Evolutionary conservation across 2,329 filamentous ascomycete genomes (phyloP).

Genomic region (Chalaropsis ovoidea): DNA sequence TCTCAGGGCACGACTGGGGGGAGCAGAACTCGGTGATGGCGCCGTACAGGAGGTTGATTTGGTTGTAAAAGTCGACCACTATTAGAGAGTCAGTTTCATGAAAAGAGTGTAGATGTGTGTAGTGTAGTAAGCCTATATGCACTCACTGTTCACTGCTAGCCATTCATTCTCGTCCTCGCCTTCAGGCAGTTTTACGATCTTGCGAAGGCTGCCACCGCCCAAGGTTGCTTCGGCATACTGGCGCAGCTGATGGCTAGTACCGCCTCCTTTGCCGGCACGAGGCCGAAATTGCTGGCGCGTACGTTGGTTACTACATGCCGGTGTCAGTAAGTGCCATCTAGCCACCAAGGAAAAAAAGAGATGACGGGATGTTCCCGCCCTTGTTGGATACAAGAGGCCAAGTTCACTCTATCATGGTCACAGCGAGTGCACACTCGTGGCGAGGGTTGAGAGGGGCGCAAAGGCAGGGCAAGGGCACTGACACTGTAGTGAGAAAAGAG

Average conservation of each 20-base stretch:
- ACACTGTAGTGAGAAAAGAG: constrained; percentile 39
- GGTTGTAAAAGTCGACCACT: constrained; percentile 99
- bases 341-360: constrained; percentile 20
- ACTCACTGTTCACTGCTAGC: constrained; percentile 88
- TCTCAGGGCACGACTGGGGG: constrained; percentile 90
- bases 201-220: constrained; percentile 85
- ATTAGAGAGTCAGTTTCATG: constrained; percentile 29
- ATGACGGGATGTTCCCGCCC: not conserved
- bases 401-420: not conserved
- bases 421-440: not conserved
- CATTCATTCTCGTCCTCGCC: constrained; percentile 97
- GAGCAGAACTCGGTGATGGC: constrained; percentile 99
- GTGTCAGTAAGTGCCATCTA: not conserved
- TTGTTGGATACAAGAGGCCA: no score
- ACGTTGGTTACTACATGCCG: constrained; percentile 61
- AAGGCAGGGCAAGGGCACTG: constrained; percentile 30
- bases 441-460: not conserved
- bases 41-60: constrained; percentile 97
- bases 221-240: constrained; percentile 97
- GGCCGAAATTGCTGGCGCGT: constrained; percentile 87
- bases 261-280: constrained; percentile 76
- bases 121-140: no score
- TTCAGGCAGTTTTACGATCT: constrained; percentile 93
- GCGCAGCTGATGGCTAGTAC: constrained; percentile 79
- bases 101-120: not conserved